phyloP scores from a whole-genome alignment of 23 red algal species.

The Gracilaria gracilis region DNA sequence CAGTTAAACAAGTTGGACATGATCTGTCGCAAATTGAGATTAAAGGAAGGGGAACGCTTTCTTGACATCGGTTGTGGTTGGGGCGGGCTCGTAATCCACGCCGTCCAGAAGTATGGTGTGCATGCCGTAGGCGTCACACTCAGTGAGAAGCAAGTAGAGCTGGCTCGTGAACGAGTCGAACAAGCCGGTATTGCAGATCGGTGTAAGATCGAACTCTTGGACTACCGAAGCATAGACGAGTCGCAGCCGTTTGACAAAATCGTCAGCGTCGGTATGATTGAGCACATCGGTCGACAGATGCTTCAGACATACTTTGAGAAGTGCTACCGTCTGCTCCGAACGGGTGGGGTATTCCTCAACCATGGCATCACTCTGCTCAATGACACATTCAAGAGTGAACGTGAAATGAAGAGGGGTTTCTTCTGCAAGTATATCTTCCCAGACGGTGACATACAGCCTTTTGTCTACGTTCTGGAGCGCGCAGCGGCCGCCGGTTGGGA shows the following conservation, averaged over 20 bases:
- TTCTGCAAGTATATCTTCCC: slow-evolving; percentile 90
- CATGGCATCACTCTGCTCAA: slow-evolving; percentile 85
- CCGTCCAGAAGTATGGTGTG: slow-evolving; percentile 26
- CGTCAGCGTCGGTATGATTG: slow-evolving; percentile 90
- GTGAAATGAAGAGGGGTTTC: slow-evolving; percentile 66
- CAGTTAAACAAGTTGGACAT: slow-evolving; percentile 78
- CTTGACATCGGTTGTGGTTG: slow-evolving; percentile 97
- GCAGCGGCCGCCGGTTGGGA: slow-evolving; percentile 41
- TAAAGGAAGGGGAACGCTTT: slow-evolving; percentile 45
- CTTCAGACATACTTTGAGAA: slow-evolving; percentile 75
- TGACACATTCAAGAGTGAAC: slow-evolving; percentile 72
- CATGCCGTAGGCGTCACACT: slow-evolving; percentile 78
- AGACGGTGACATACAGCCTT: slow-evolving; percentile 73
- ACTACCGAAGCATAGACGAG: slow-evolving; percentile 75
- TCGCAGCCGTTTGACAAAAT: slow-evolving; percentile 78
- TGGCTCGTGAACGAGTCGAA: slow-evolving; percentile 66
- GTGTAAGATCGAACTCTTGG: slow-evolving; percentile 66
- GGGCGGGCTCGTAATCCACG: slow-evolving; percentile 82
- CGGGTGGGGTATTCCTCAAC: slow-evolving; percentile 69
- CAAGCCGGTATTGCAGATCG: slow-evolving; percentile 40
- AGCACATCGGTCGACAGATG: slow-evolving; percentile 83
- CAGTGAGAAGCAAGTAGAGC: slow-evolving; percentile 64
- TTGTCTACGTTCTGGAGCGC: slow-evolving; percentile 54
- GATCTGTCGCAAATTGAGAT: slow-evolving; percentile 73
- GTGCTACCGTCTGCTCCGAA: slow-evolving; percentile 47